Percentiles rank a stretch among this genome's conserved stretches.
Evolutionary conservation across 2,329 filamentous ascomycete species (phyloP).

Genomic region (Sclerotinia trifoliorum): DNA sequence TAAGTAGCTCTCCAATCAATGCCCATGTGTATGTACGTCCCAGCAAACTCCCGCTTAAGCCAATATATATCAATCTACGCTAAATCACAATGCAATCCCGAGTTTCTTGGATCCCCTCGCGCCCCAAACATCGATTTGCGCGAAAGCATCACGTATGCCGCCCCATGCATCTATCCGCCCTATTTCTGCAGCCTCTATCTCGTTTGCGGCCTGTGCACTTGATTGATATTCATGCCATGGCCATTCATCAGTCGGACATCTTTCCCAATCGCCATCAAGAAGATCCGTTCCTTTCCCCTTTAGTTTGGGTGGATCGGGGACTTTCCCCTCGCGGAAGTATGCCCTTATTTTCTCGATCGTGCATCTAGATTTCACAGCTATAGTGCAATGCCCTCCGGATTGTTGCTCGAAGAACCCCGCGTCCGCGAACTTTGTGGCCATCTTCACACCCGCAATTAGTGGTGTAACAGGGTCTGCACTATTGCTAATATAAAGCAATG

Average conservation of each 20-base stretch:
- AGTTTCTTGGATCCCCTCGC: background rate
- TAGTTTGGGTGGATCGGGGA: conserved; percentile 29
- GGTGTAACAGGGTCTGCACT: conserved; percentile 44
- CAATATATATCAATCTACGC: background rate
- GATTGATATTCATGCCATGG: conserved; percentile 24
- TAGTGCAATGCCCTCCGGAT: conserved; percentile 35
- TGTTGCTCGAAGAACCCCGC: conserved; percentile 37
- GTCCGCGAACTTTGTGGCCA: conserved; percentile 35
- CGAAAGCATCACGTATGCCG: conserved; percentile 14
- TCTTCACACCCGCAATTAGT: conserved; percentile 36
- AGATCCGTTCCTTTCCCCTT: conserved; percentile 25
- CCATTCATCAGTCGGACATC: conserved; percentile 35
- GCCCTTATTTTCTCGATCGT: conserved; percentile 32
- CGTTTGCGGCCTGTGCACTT: background rate
- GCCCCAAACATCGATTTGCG: conserved; percentile 9
- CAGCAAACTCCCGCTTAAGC: conserved; percentile 2
- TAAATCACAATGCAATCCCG: conserved; percentile 7
- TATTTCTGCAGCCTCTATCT: background rate
- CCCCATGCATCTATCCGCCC: conserved; percentile 16
- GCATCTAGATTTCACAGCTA: conserved; percentile 33
- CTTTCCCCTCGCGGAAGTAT: conserved; percentile 35
- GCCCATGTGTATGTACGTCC: background rate
- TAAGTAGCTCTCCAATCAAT: background rate
- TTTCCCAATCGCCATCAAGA: conserved; percentile 33
- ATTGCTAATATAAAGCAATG: conserved; percentile 44